Conservation (phyloP, 2,329 filamentous ascomycete species). For the Penicillium brevicompactum region DNA sequence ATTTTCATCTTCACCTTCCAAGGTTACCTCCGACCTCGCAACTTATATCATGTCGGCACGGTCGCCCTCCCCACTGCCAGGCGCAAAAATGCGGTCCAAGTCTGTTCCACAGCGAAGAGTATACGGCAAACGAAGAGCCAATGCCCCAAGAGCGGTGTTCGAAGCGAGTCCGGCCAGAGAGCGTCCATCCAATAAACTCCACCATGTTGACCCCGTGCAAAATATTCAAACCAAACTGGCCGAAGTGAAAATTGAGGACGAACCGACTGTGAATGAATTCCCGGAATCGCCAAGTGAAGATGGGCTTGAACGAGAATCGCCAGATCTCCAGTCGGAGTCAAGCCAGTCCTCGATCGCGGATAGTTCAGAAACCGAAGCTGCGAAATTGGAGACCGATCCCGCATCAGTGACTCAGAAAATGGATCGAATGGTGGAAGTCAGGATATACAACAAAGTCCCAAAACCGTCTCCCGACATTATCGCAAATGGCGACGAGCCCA, state of each 20-base stretch:
- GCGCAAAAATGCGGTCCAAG: constrained; percentile 22
- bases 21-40: not conserved
- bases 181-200: constrained; percentile 2
- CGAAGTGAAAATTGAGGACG: constrained; percentile 27
- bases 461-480: not conserved
- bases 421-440: constrained; percentile 33
- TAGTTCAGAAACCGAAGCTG: not conserved
- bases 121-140: constrained; percentile 37
- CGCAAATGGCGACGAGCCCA: not conserved
- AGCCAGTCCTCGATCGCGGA: not conserved
- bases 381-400: constrained; percentile 1
- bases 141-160: constrained; percentile 40
- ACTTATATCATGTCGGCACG: constrained; percentile 14
- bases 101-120: constrained; percentile 33
- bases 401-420: constrained; percentile 9
- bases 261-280: not conserved
- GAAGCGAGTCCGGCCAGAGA: constrained; percentile 30
- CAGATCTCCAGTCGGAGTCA: not conserved
- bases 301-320: not conserved
- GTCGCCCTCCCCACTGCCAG: constrained; percentile 13
- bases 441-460: constrained; percentile 18
- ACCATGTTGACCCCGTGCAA: constrained; percentile 22
- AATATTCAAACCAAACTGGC: constrained; percentile 30
- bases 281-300: not conserved
- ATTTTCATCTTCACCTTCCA: not conserved